Evolutionary conservation across 768 basidiomycete species (phyloP).

Genomic region (Tubosaeta sp.): DNA sequence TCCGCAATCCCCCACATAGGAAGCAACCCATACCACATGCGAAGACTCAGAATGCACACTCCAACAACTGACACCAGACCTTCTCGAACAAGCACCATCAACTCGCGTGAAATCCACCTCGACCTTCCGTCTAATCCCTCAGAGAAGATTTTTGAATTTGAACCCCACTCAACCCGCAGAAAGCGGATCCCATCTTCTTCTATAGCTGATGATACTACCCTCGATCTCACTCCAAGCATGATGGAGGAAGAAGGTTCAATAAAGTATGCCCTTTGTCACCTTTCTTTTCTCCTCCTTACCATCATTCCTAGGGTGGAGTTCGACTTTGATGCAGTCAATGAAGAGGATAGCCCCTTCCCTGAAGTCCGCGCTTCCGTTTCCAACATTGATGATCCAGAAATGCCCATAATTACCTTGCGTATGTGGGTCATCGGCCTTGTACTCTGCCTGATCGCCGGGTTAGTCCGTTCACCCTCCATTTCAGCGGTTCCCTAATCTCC

Average conservation of each 20-base stretch:
- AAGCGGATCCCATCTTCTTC: constrained; percentile 30
- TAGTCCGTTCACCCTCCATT: constrained; percentile 22
- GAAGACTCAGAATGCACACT: constrained; percentile 28
- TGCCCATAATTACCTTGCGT: constrained; percentile 90
- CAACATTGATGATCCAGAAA: constrained; percentile 97
- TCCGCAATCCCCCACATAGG: constrained; percentile 38
- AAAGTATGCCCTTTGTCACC: constrained; percentile 37
- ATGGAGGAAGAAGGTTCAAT: constrained; percentile 47
- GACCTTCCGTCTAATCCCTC: constrained; percentile 29
- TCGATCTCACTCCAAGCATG: constrained; percentile 35
- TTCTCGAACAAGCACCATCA: constrained; percentile 34
- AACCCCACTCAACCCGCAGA: constrained; percentile 18
- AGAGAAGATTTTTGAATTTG: constrained; percentile 29
- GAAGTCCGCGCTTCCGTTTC: constrained; percentile 97
- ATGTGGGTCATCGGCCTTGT: constrained; percentile 86
- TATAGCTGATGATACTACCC: constrained; percentile 30
- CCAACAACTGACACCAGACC: constrained; percentile 31
- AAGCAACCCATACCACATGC: constrained; percentile 38
- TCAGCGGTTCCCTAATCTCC: constrained; percentile 11
- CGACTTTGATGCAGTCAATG: constrained; percentile 77
- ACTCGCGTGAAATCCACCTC: constrained; percentile 40
- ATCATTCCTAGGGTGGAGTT: constrained; percentile 65
- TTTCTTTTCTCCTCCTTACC: constrained; percentile 2
- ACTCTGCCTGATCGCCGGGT: constrained; percentile 64
- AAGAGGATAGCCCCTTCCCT: constrained; percentile 95